Evolutionary conservation across 768 basidiomycete genomes (phyloP).

Genomic region (Amanita thiersii): DNA sequence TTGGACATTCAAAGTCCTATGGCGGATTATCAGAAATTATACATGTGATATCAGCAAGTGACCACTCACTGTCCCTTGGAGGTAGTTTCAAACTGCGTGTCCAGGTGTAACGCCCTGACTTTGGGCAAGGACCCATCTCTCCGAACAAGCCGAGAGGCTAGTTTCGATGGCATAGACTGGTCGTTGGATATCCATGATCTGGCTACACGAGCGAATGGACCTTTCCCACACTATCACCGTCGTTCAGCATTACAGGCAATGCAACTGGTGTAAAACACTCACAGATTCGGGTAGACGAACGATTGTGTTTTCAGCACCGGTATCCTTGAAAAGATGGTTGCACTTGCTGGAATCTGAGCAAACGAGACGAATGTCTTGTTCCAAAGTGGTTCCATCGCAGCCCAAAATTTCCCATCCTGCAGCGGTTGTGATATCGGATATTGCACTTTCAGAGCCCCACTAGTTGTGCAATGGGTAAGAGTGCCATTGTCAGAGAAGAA

Average conservation of each 20-base stretch:
- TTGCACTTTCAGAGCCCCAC: conserved; percentile 30
- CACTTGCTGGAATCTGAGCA: conserved; percentile 28
- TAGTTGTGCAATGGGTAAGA: too few relatives aligned
- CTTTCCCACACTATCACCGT: conserved; percentile 27
- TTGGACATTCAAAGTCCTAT: conserved; percentile 16
- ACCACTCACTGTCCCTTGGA: conserved; percentile 16
- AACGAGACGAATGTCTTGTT: conserved; percentile 42
- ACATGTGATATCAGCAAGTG: too few relatives aligned
- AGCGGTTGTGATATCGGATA: conserved; percentile 37
- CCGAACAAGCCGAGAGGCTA: conserved; percentile 21
- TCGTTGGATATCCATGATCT: conserved; percentile 31
- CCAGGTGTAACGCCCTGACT: conserved; percentile 32
- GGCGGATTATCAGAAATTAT: too few relatives aligned
- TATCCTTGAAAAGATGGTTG: conserved; percentile 27
- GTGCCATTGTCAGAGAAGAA: not conserved
- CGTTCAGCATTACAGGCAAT: not conserved
- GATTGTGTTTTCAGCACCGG: conserved; percentile 38
- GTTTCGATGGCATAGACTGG: conserved; percentile 29
- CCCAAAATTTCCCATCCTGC: conserved; percentile 46
- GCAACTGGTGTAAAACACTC: conserved; percentile 13
- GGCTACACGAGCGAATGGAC: conserved; percentile 34
- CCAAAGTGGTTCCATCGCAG: conserved; percentile 29
- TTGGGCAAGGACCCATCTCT: conserved; percentile 24
- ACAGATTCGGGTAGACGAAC: conserved; percentile 47
- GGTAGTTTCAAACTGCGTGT: conserved; percentile 27